phyloP scores from a whole-genome alignment of 352 stramenopile genomes.

The Globisporangium radiosum region DNA sequence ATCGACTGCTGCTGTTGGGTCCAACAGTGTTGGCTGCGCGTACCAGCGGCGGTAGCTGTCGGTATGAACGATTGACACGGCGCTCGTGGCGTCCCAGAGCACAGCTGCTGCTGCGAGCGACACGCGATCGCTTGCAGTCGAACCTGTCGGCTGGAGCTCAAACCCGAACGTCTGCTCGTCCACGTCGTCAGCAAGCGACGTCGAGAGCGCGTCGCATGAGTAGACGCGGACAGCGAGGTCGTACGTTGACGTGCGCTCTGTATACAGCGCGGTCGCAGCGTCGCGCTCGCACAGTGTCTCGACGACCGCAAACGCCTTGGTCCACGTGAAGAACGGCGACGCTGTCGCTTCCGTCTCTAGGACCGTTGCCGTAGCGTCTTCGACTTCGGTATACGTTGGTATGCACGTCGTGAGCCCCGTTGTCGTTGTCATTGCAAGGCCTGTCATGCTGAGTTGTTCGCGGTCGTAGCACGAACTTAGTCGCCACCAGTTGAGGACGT shows the following conservation, averaged over 20 bases:
- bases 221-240: constrained; percentile 23
- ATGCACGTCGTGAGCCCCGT: constrained; percentile 16
- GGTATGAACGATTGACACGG: constrained; percentile 37
- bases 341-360: constrained; percentile 8
- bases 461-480: constrained; percentile 35
- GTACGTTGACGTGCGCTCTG: constrained; percentile 22
- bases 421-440: constrained; percentile 10
- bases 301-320: constrained; percentile 28
- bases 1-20: neutral
- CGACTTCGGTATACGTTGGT: constrained; percentile 21
- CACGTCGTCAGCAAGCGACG: constrained; percentile 35
- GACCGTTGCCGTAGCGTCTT: constrained; percentile 11
- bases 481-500: constrained; percentile 49
- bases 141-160: constrained; percentile 27
- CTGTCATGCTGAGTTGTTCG: constrained; percentile 16
- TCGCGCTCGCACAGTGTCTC: constrained; percentile 25
- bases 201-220: constrained; percentile 41
- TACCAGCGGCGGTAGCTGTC: constrained; percentile 51
- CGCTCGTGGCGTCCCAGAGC: constrained; percentile 35
- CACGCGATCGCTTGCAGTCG: constrained; percentile 14
- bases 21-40: constrained; percentile 6
- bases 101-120: constrained; percentile 28
- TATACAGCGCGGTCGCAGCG: constrained; percentile 18
- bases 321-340: constrained; percentile 38
- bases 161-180: constrained; percentile 37